phyloP scores from a whole-genome alignment of 768 basidiomycete genomes.

The Termitomyces titanicus region DNA sequence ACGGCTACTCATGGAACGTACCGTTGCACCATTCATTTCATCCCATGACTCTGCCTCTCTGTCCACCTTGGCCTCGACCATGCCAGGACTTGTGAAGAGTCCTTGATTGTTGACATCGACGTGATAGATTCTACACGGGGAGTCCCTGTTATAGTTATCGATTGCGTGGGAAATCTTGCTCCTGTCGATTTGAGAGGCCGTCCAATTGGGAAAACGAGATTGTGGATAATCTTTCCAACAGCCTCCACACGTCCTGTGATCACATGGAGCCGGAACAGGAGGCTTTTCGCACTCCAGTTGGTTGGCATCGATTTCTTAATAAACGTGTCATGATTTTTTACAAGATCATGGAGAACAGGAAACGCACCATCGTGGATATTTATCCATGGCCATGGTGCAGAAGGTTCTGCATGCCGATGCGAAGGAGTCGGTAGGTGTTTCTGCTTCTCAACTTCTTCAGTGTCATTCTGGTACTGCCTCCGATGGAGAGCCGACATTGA shows the following conservation, averaged over 20 bases:
- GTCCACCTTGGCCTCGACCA: slow-evolving; percentile 17
- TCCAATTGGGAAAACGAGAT: slow-evolving; percentile 58
- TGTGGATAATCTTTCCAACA: slow-evolving; percentile 42
- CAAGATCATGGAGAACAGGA: background rate
- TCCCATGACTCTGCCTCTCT: slow-evolving; percentile 34
- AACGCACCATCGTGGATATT: slow-evolving; percentile 34
- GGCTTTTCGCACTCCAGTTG: slow-evolving; percentile 29
- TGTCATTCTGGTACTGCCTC: slow-evolving; percentile 2
- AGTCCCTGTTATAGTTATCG: slow-evolving; percentile 22
- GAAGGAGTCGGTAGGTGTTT: slow-evolving; percentile 29
- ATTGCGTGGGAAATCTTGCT: slow-evolving; percentile 37
- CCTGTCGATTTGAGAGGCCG: slow-evolving; percentile 35
- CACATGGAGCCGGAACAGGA: slow-evolving; percentile 32
- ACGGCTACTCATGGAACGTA: slow-evolving; percentile 23
- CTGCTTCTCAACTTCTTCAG: too few species aligned
- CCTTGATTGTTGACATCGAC: slow-evolving; percentile 38
- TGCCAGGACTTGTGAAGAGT: slow-evolving; percentile 28
- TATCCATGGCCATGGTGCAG: slow-evolving; percentile 46
- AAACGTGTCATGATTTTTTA: background rate
- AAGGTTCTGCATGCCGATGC: slow-evolving; percentile 42
- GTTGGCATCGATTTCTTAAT: slow-evolving; percentile 30
- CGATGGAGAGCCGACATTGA: background rate
- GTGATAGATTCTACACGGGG: slow-evolving; percentile 29
- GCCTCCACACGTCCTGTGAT: slow-evolving; percentile 29
- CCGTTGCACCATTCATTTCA: slow-evolving; percentile 26